Evolutionary conservation across 2,329 filamentous ascomycete species (phyloP).

Genomic region (Sarocladiaceae sp.): DNA sequence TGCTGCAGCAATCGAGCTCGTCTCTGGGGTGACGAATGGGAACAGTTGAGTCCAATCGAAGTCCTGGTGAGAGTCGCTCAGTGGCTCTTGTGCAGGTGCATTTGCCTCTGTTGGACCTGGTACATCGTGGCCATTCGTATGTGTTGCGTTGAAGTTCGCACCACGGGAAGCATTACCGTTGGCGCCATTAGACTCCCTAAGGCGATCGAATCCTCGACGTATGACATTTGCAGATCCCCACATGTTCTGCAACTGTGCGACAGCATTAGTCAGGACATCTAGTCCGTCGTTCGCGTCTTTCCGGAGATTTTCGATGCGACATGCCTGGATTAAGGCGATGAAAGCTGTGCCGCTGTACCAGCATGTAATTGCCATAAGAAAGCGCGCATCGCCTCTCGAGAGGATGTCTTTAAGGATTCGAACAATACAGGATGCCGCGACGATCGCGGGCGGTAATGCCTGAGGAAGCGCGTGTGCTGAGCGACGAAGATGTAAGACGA

Average conservation of each 20-base stretch:
- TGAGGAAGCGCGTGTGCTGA: constrained; percentile 31
- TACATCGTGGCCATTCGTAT: not conserved
- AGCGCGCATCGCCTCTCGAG: constrained; percentile 31
- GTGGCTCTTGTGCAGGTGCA: not conserved
- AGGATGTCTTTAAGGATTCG: constrained; percentile 34
- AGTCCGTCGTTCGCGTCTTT: constrained; percentile 1
- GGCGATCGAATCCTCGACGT: not conserved
- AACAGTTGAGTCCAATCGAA: constrained; percentile 3
- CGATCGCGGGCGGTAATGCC: constrained; percentile 29
- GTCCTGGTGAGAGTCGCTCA: not conserved
- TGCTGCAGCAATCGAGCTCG: not conserved
- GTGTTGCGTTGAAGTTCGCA: not conserved
- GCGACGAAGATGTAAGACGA: constrained; percentile 32
- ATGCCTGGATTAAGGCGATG: constrained; percentile 33
- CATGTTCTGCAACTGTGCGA: not conserved
- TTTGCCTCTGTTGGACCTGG: not conserved
- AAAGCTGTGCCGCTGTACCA: constrained; percentile 39
- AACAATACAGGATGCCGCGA: constrained; percentile 33
- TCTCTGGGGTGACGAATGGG: not conserved
- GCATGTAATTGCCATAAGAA: constrained; percentile 37
- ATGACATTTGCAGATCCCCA: constrained; percentile 4
- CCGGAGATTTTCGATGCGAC: constrained; percentile 1
- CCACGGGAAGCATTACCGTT: not conserved
- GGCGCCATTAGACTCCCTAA: not conserved
- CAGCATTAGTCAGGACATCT: not conserved